These are phyloP conservation scores for Nakazawaea pomicola DNA, from an alignment of 805 yeast genomes.

Conservation along the genomic window DNA sequence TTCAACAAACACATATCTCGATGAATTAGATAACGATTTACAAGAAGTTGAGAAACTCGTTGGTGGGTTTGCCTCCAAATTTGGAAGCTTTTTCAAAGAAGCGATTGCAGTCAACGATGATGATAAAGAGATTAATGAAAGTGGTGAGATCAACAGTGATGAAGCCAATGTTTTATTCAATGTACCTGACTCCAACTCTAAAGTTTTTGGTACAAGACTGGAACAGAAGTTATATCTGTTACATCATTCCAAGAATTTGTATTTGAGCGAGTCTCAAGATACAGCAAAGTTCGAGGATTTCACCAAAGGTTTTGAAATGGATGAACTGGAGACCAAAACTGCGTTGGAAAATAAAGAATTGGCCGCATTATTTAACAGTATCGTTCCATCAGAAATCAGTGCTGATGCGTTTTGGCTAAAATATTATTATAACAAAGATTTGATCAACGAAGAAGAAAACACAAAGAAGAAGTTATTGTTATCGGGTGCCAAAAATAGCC, in stretches of 20 bases:
- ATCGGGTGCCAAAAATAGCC: constrained; percentile 29
- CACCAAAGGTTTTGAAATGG: constrained; percentile 27
- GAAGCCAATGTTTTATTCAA: constrained; percentile 37
- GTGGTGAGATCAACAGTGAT: constrained; percentile 14
- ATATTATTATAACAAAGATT: constrained; percentile 51
- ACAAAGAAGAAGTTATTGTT: constrained; percentile 60
- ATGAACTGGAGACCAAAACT: constrained; percentile 22
- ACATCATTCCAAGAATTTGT: constrained; percentile 43
- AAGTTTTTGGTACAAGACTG: constrained; percentile 44
- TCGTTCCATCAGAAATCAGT: constrained; percentile 59
- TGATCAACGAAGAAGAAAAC: constrained; percentile 56
- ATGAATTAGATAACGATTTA: constrained; percentile 66
- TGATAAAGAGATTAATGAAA: constrained; percentile 15
- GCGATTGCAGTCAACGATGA: constrained; percentile 27
- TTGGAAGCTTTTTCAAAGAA: constrained; percentile 51
- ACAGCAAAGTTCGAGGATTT: constrained; percentile 32
- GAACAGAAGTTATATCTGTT: constrained; percentile 59
- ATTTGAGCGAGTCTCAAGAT: constrained; percentile 26
- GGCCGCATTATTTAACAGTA: constrained; percentile 45
- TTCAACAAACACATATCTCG: constrained; percentile 59
- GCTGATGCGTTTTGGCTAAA: constrained; percentile 71
- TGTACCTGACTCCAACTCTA: constrained; percentile 35
- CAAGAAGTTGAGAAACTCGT: constrained; percentile 72
- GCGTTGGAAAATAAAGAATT: constrained; percentile 48
- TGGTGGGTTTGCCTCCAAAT: constrained; percentile 48